Percentiles rank a stretch among this genome's conserved stretches.
Evolutionary conservation across 1,284 basidiomycete genomes (phyloP).

Genomic region (Boletus semigastroideus): DNA sequence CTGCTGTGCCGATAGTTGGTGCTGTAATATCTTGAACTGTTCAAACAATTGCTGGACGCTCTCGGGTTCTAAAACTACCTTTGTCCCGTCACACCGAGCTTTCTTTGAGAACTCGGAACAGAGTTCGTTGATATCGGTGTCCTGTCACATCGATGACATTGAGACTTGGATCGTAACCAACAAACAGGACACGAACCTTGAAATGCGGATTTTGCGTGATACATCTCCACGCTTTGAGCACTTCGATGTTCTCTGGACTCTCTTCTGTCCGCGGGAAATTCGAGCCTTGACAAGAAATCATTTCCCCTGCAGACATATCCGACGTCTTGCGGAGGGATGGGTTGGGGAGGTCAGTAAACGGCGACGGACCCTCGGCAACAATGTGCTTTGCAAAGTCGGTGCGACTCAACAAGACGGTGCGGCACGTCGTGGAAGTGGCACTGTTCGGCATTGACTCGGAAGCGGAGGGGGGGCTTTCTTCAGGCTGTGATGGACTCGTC

Average conservation of each 20-base stretch:
- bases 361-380: conserved; percentile 47
- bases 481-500: conserved; percentile 23
- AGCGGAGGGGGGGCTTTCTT: conserved; percentile 30
- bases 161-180: conserved; percentile 4
- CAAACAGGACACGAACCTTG: conserved; percentile 48
- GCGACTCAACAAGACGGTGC: conserved; percentile 53
- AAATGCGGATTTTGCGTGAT: conserved; percentile 72
- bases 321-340: conserved; percentile 13
- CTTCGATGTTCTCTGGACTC: conserved; percentile 72
- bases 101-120: conserved; percentile 76
- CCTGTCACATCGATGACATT: conserved; percentile 40
- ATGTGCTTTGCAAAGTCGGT: conserved; percentile 53
- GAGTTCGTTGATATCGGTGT: conserved; percentile 71
- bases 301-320: neutral
- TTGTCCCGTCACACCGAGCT: conserved; percentile 77
- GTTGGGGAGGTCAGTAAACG: conserved; percentile 40
- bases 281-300: conserved; percentile 57
- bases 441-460: conserved; percentile 21
- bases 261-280: conserved; percentile 65
- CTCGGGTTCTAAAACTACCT: conserved; percentile 72
- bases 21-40: conserved; percentile 37
- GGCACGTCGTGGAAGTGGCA: conserved; percentile 20
- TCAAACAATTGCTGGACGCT: conserved; percentile 66
- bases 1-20: conserved; percentile 8
- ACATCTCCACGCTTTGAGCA: conserved; percentile 71